Conservation (phyloP, 1,284 basidiomycete genomes). For the Leccinum cinnamomeum region DNA sequence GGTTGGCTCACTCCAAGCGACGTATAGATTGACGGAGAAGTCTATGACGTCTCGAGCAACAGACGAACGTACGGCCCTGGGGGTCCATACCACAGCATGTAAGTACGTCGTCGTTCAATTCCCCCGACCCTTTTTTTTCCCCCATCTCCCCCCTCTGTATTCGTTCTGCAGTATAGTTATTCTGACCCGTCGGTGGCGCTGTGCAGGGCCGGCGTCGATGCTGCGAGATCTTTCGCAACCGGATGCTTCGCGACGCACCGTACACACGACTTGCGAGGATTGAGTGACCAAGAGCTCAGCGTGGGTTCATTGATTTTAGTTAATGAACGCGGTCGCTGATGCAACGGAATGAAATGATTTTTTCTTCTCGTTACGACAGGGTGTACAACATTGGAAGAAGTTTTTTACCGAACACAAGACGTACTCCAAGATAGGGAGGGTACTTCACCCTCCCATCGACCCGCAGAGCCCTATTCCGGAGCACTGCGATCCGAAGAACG, state of each 20-base stretch:
- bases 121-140: background rate
- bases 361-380: constrained; percentile 40
- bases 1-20: constrained; percentile 8
- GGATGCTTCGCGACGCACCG: constrained; percentile 89
- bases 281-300: constrained; percentile 68
- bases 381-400: constrained; percentile 82
- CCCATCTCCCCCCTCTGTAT: background rate
- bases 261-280: constrained; percentile 86
- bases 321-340: background rate
- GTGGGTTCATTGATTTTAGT: constrained; percentile 39
- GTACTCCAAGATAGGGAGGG: constrained; percentile 76
- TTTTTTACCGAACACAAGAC: constrained; percentile 83
- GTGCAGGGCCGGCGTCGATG: constrained; percentile 81
- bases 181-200: constrained; percentile 19
- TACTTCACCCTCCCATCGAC: constrained; percentile 76
- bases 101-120: constrained; percentile 31
- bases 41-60: constrained; percentile 85
- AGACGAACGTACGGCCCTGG: constrained; percentile 87
- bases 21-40: constrained; percentile 81
- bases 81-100: constrained; percentile 85
- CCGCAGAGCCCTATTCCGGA: constrained; percentile 75
- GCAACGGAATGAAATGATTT: background rate
- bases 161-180: constrained; percentile 17
- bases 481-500: constrained; percentile 70
- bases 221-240: constrained; percentile 86